Evolutionary conservation across 2,329 filamentous ascomycete genomes (phyloP).

Genomic region (Pseudogymnoascus sp.): DNA sequence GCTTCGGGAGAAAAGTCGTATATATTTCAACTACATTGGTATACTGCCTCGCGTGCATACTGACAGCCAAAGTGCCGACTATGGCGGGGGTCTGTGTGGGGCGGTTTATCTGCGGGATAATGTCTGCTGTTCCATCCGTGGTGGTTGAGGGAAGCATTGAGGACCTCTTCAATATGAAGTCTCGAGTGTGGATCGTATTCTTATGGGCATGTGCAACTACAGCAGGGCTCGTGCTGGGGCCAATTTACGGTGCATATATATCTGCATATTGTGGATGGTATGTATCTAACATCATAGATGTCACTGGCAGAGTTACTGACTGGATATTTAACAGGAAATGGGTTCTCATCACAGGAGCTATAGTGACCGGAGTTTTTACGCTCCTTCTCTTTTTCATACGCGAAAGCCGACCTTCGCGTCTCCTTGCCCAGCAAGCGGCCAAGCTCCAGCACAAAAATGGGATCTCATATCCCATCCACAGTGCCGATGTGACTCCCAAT

Average conservation of each 20-base stretch:
- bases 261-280: conserved; percentile 32
- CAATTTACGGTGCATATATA: conserved; percentile 38
- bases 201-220: conserved; percentile 38
- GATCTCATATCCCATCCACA: conserved; percentile 25
- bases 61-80: conserved; percentile 33
- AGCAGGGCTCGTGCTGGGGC: conserved; percentile 37
- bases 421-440: conserved; percentile 32
- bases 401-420: conserved; percentile 39
- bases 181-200: conserved; percentile 41
- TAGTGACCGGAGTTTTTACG: conserved; percentile 30
- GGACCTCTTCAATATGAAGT: conserved; percentile 40
- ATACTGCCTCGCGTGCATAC: conserved; percentile 30
- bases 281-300: neutral
- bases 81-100: conserved; percentile 34
- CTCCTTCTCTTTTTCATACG: conserved; percentile 32
- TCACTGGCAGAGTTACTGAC: neutral
- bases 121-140: conserved; percentile 41
- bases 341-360: conserved; percentile 38
- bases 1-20: conserved; percentile 31
- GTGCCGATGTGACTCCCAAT: conserved; percentile 34
- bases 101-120: conserved; percentile 36
- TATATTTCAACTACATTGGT: conserved; percentile 30
- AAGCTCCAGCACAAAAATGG: conserved; percentile 25
- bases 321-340: conserved; percentile 31
- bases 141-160: conserved; percentile 42